Percentiles rank a stretch among this genome's conserved stretches.
These are phyloP conservation scores for Fusarium sp. DNA, from an alignment of 2,329 filamentous ascomycete species.

Conservation along the genomic window DNA sequence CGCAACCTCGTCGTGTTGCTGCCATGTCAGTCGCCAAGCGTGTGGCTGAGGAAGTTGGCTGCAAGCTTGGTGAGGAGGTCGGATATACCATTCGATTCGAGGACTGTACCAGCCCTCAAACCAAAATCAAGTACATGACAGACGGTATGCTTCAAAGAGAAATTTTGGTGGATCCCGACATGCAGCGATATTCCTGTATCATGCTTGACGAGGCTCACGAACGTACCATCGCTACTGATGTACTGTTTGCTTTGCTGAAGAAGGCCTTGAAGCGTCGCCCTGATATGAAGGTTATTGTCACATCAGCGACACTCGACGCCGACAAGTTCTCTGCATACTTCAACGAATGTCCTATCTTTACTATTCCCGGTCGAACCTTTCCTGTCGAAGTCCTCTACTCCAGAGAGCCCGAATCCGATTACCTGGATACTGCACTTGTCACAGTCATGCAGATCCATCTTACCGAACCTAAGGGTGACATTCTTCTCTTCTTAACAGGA, in stretches of 20 bases:
- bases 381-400: constrained; percentile 97
- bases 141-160: constrained; percentile 98
- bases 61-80: constrained; percentile 88
- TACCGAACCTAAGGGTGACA: constrained; percentile 91
- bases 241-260: constrained; percentile 92
- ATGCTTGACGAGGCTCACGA: constrained; percentile 99
- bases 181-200: constrained; percentile 92
- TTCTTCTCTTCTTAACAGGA: constrained; percentile 95
- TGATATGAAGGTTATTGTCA: constrained; percentile 95
- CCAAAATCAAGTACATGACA: constrained; percentile 99
- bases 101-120: constrained; percentile 87
- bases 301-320: constrained; percentile 93
- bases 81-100: constrained; percentile 99
- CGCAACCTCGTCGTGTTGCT: constrained; percentile 94
- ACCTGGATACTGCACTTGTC: constrained; percentile 90
- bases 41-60: constrained; percentile 95
- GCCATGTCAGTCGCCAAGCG: constrained; percentile 98
- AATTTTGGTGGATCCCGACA: constrained; percentile 88
- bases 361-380: constrained; percentile 93
- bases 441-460: constrained; percentile 99
- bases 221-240: constrained; percentile 93
- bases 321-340: constrained; percentile 99
- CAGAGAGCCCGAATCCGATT: constrained; percentile 93
- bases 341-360: constrained; percentile 94
- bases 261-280: constrained; percentile 87